Evolutionary conservation across 163 green algal species (phyloP), one percentile per base, ranked within the genome.

Genomic region (Chlorella variabilis): DNA sequence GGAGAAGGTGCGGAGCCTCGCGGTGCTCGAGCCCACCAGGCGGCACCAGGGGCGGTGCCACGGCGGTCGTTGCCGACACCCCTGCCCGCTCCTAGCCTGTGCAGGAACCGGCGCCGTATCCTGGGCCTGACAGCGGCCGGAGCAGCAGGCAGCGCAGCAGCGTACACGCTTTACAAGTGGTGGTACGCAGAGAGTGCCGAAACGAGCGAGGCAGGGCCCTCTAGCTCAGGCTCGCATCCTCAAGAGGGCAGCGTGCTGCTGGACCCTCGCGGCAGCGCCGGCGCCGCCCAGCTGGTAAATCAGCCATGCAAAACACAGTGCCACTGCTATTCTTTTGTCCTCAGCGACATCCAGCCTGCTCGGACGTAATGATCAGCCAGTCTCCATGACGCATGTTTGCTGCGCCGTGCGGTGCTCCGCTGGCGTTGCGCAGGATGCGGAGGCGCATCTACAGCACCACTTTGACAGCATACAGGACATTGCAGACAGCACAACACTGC

Each of bases 391-490:
- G 45, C 45, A 54, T 54, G 45, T 15, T 54, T 54, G 45, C 45
- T 15, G 11, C 11, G 15, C 45, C 15, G 45, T 54, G n/a, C n/a
- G n/a, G n/a, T n/a, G n/a, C n/a, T n/a, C n/a, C n/a, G n/a, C n/a
- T n/a, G n/a, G 45, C 15, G 45, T 54, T 54, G 45, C 59, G 56
- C 68, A 82, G 71, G 87, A 91, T n/a, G 87, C 85, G 21, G 86
- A 87, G n/a, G 74, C 68, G 1, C 83, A 93, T 68, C 71, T 93
- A 62, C 42, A 83, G 65, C 83, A 85, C 48, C 91, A 95, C 80
- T 95, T 94, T 75, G 78, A 93, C 36, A 89, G 63, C 62, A 90
- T 95, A 31, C 91, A 95, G 74, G 54, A 81, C 23, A 95, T 95
- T 61, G 85, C 84, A 2, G 89, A 93, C 70, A 82, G 29, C 45